Conservation (phyloP, 768 basidiomycete species). For the Boletus rubescentipes region DNA sequence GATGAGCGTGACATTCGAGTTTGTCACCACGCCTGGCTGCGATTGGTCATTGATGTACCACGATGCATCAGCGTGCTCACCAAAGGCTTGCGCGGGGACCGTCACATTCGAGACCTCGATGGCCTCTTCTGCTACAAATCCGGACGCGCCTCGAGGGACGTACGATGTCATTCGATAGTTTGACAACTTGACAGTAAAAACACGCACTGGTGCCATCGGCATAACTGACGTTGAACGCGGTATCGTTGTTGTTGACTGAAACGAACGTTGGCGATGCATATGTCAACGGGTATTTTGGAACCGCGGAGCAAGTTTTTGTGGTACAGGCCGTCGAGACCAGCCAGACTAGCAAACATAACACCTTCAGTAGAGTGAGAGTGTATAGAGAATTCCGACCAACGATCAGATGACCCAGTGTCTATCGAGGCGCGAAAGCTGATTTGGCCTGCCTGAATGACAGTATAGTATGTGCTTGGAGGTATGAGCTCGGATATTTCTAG, state of each 20-base stretch:
- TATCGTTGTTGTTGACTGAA: conserved; percentile 59
- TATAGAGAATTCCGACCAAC: conserved; percentile 15
- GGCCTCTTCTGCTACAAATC: conserved; percentile 69
- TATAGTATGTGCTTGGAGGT: conserved; percentile 60
- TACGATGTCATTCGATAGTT: background rate
- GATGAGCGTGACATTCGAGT: conserved; percentile 59
- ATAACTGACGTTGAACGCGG: conserved; percentile 58
- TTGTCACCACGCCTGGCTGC: conserved; percentile 55
- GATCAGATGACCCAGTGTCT: conserved; percentile 63
- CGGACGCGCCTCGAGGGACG: conserved; percentile 51
- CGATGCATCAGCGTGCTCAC: conserved; percentile 38
- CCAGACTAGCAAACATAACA: conserved; percentile 55
- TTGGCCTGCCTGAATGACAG: conserved; percentile 56
- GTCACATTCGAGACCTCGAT: conserved; percentile 61
- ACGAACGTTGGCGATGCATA: conserved; percentile 68
- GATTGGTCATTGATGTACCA: conserved; percentile 1
- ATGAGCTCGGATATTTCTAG: conserved; percentile 4
- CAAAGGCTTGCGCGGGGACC: conserved; percentile 61
- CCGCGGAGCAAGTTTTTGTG: conserved; percentile 49
- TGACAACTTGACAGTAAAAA: background rate
- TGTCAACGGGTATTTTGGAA: conserved; percentile 69
- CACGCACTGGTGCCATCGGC: conserved; percentile 67
- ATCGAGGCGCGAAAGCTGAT: conserved; percentile 68
- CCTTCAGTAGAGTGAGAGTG: background rate
- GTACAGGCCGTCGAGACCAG: conserved; percentile 62